Evolutionary conservation across 495 filamentous ascomycete genomes (phyloP).

Genomic region (Penicillium manginii): DNA sequence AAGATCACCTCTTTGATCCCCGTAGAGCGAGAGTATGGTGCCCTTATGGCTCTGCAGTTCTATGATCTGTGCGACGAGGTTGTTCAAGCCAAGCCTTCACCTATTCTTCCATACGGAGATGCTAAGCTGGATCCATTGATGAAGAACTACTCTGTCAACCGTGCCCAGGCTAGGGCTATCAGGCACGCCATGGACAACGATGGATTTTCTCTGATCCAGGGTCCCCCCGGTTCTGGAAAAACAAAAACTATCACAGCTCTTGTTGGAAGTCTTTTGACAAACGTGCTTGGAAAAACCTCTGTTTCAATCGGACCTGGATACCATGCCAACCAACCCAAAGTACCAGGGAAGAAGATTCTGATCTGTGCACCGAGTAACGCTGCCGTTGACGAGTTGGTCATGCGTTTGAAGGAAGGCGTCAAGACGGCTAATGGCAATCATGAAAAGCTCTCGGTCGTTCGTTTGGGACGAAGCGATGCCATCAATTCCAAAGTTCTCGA

Average conservation of each 20-base stretch:
- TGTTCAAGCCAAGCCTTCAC: slow-evolving; percentile 83
- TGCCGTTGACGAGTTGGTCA: slow-evolving; percentile 93
- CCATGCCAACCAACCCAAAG: slow-evolving; percentile 10
- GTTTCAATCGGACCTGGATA: slow-evolving; percentile 22
- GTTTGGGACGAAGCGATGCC: slow-evolving; percentile 89
- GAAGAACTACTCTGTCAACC: slow-evolving; percentile 80
- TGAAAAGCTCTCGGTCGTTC: slow-evolving; percentile 79
- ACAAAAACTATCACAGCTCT: slow-evolving; percentile 98
- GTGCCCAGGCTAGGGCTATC: slow-evolving; percentile 89
- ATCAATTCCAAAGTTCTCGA: slow-evolving; percentile 89
- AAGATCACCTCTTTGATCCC: slow-evolving; percentile 88
- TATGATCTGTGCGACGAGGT: slow-evolving; percentile 96
- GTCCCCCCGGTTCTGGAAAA: slow-evolving; percentile 95
- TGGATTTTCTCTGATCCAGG: slow-evolving; percentile 94
- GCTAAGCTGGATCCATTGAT: slow-evolving; percentile 67
- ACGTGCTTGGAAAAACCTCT: slow-evolving; percentile 51
- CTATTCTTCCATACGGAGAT: slow-evolving; percentile 76
- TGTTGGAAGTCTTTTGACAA: slow-evolving; percentile 81
- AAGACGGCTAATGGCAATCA: slow-evolving; percentile 72
- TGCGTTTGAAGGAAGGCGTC: slow-evolving; percentile 87
- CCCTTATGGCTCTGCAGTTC: slow-evolving; percentile 85
- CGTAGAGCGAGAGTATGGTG: slow-evolving; percentile 92
- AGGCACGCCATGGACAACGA: slow-evolving; percentile 91
- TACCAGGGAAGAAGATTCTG: slow-evolving; percentile 73
- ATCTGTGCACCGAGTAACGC: slow-evolving; percentile 97